Percentiles rank a stretch among this genome's conserved stretches.
Conservation (phyloP, 176 grass and related monocot genomes). For the Aechmea fasciata region DNA sequence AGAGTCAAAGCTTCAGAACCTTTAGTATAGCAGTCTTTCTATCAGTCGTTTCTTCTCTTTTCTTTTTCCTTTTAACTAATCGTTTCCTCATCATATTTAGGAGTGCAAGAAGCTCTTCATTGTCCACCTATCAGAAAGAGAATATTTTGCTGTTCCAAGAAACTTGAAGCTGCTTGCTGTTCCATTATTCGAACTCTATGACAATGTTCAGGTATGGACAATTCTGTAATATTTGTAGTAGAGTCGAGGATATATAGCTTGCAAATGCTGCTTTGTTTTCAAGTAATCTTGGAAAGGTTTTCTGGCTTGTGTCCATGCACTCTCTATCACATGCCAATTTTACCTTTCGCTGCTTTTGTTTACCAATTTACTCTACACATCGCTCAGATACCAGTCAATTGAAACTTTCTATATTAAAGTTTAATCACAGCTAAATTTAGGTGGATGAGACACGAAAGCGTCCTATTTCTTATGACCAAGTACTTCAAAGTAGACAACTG, state of each 20-base stretch:
- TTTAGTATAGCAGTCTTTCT: not conserved
- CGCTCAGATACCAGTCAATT: no score
- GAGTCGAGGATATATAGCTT: not conserved
- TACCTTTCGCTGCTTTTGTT: no score
- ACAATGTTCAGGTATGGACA: slow-evolving; percentile 80
- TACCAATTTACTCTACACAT: no score
- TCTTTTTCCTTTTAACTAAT: slow-evolving; percentile 1
- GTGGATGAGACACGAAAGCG: not conserved
- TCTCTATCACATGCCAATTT: no score
- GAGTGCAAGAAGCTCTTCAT: slow-evolving; percentile 99
- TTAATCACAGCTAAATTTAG: no score
- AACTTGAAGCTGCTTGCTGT: slow-evolving; percentile 99
- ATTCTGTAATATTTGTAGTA: not conserved
- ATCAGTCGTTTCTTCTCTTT: not conserved
- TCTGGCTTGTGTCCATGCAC: no score
- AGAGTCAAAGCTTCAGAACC: not conserved
- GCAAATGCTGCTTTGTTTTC: no score
- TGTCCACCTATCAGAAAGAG: slow-evolving; percentile 91
- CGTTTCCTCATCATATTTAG: slow-evolving; percentile 18
- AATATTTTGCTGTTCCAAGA: slow-evolving; percentile 98
- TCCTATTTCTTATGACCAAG: not conserved
- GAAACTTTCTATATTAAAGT: no score
- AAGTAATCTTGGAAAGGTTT: no score
- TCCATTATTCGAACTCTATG: slow-evolving; percentile 95
- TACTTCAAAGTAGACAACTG: not conserved